Base-by-base conservation (phyloP, 495 filamentous ascomycete species). In the Podospora conica region DNA sequence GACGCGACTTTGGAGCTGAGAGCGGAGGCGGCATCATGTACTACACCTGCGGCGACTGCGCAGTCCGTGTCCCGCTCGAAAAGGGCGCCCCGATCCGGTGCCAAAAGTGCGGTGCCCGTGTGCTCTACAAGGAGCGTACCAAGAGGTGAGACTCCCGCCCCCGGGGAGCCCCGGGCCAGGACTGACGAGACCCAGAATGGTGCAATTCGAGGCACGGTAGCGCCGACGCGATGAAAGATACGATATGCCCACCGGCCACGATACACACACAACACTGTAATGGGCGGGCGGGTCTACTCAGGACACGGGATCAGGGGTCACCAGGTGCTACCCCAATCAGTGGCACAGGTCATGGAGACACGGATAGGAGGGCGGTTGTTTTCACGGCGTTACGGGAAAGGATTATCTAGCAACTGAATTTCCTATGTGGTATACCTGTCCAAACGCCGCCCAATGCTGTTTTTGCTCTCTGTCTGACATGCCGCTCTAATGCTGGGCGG, bases 41-140 rank as follows among this genome's bases (percentile, higher is more conserved):
- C 70, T 98, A 98, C 82, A 83, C 90, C 60, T 98, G 95, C 82
- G 95, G 93, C 75, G 92, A 97, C 80, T 98, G 95, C 83, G 90
- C 91, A 64, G 79, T 85, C 62, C 88, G 90, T 65, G 91, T 96
- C 22, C 83, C 87, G 9, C 81, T 98, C 70, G 90, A 91, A 78
- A 85, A 89, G 66, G 91, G 87, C 63, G 93, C 96, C 70, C 88
- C 90, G 63, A 96, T 98, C 70, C 87, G 95, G 25, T 99, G 95
- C 82, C 91, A 93, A 79, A 92, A 94, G 78, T 99, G 95, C 75
- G 96, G 95, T 24, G 92, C 96, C 74, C 89, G 95, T 66, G 92
- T 99, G 60, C 80, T 99, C 66, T 97, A 97, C 78, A 99, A 99
- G 85, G 91, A 96, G 86, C 80, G 95, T 71, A 99, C 95, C 31